Conservation (phyloP, 805 yeast species). For the Cephaloascus fragrans region DNA sequence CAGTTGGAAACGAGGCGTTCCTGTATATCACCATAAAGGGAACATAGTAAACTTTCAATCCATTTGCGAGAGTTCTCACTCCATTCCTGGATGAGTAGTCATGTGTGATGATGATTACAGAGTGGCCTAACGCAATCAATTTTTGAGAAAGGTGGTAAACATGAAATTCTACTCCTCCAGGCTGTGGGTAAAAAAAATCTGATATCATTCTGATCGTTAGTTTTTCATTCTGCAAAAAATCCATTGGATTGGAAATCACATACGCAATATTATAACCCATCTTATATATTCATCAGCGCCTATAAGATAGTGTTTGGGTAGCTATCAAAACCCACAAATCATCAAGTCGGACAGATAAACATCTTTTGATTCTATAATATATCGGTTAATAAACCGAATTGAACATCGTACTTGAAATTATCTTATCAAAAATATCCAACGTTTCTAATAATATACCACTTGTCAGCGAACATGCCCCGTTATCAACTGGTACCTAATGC, state of each 20-base stretch:
- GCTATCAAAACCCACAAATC: no score
- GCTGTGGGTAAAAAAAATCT: conserved; percentile 96
- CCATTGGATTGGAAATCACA: no score
- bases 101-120: conserved; percentile 83
- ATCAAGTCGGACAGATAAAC: no score
- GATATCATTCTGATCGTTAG: conserved; percentile 54
- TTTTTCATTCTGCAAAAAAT: no score
- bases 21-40: conserved; percentile 78
- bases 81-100: conserved; percentile 79
- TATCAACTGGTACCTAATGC: no score
- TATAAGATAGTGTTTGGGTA: no score
- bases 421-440: no score
- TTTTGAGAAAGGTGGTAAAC: conserved; percentile 85
- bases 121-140: conserved; percentile 71
- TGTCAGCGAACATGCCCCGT: no score
- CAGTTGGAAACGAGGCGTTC: conserved; percentile 81
- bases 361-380: no score
- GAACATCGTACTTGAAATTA: conserved; percentile 1
- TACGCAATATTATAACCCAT: conserved; percentile 18
- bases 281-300: no score
- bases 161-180: conserved; percentile 97
- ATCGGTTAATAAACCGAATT: no score
- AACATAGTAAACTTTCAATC: conserved; percentile 84
- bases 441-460: no score
- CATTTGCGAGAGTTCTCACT: conserved; percentile 74